Evolutionary conservation across 768 basidiomycete species (phyloP).

Genomic region (Hygrocybe punicea): DNA sequence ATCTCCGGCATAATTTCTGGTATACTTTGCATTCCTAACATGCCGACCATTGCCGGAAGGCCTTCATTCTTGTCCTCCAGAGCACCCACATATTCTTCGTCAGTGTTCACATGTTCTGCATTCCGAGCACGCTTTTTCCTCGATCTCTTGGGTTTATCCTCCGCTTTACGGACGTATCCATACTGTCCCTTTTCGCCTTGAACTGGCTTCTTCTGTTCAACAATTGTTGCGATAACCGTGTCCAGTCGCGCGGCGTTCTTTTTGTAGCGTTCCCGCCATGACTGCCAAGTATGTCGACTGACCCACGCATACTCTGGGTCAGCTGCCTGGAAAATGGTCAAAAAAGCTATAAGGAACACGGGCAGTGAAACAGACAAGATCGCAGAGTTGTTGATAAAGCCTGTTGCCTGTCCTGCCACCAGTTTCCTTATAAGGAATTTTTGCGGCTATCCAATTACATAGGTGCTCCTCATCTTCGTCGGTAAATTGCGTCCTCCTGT

Average conservation of each 20-base stretch:
- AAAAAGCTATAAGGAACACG: not conserved
- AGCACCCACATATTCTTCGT: conserved; percentile 22
- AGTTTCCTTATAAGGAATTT: conserved; percentile 80
- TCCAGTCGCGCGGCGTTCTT: conserved; percentile 73
- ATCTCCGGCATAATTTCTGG: conserved; percentile 11
- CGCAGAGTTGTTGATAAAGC: conserved; percentile 76
- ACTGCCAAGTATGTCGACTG: conserved; percentile 81
- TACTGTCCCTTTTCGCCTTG: conserved; percentile 80
- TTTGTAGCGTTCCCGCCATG: conserved; percentile 87
- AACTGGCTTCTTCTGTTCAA: conserved; percentile 63
- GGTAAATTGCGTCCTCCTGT: conserved; percentile 73
- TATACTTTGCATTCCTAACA: conserved; percentile 12
- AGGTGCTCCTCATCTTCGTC: conserved; percentile 72
- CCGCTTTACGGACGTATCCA: conserved; percentile 72
- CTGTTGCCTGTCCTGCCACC: conserved; percentile 81
- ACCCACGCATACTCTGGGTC: conserved; percentile 81
- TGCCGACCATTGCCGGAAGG: conserved; percentile 11
- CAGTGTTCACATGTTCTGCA: conserved; percentile 20
- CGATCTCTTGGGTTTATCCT: conserved; percentile 60
- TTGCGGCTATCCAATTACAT: conserved; percentile 75
- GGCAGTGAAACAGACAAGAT: conserved; percentile 46
- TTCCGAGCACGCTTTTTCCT: conserved; percentile 47
- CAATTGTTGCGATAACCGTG: conserved; percentile 57
- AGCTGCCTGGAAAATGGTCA: conserved; percentile 39
- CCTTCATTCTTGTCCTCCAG: conserved; percentile 17